phyloP scores from a whole-genome alignment of 2,329 filamentous ascomycete species.

The Ascochyta fabae region DNA sequence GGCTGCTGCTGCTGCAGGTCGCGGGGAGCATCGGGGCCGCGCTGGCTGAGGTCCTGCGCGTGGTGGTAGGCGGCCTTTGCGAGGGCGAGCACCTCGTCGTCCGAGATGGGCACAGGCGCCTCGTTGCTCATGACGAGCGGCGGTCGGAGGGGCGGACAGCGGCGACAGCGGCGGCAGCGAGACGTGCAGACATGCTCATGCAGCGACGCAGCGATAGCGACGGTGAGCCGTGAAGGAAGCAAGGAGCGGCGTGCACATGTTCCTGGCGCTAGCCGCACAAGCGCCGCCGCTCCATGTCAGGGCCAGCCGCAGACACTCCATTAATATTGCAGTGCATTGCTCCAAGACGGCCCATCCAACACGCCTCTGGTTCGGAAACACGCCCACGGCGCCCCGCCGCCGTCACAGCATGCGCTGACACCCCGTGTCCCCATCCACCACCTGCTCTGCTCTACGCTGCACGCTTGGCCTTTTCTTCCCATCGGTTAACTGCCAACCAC shows the following conservation, averaged over 20 bases:
- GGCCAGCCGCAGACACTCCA: background rate
- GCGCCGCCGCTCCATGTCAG: constrained; percentile 4
- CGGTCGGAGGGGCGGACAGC: constrained; percentile 13
- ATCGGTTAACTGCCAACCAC: no score
- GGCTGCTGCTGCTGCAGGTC: constrained; percentile 64
- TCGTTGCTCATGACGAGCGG: constrained; percentile 49
- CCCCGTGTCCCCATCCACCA: background rate
- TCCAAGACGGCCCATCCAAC: background rate
- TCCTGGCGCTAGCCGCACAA: constrained; percentile 7
- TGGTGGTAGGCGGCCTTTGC: constrained; percentile 71
- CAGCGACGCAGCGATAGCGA: background rate
- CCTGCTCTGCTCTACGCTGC: no score
- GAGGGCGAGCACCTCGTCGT: constrained; percentile 69
- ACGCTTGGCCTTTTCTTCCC: no score
- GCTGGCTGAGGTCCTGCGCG: constrained; percentile 67
- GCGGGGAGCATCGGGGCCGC: constrained; percentile 59
- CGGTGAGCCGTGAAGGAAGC: background rate
- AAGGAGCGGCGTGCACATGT: constrained; percentile 4
- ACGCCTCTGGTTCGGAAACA: constrained; percentile 4
- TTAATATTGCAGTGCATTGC: no score
- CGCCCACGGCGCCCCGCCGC: constrained; percentile 1
- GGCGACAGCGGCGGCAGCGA: constrained; percentile 8
- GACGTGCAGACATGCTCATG: constrained; percentile 13
- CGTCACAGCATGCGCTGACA: background rate
- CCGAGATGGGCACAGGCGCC: constrained; percentile 57